phyloP scores from a whole-genome alignment of 1,284 basidiomycete genomes.

The Rugosomyces carneus region DNA sequence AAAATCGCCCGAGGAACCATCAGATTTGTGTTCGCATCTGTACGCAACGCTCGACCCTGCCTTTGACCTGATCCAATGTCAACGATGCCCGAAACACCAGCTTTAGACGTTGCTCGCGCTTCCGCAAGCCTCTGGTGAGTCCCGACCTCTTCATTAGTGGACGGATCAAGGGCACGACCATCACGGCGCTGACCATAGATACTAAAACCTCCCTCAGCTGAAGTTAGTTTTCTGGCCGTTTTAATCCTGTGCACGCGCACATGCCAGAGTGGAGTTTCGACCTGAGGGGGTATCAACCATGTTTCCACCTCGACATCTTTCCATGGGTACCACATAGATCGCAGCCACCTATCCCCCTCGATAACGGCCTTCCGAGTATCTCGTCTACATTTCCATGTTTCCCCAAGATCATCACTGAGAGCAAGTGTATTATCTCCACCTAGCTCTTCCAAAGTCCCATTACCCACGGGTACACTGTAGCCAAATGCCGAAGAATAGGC shows the following conservation, averaged over 20 bases:
- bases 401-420: conserved; percentile 60
- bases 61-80: conserved; percentile 35
- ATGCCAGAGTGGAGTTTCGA: conserved; percentile 58
- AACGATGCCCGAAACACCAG: conserved; percentile 58
- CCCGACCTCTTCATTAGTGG: conserved; percentile 38
- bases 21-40: conserved; percentile 70
- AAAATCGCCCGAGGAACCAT: conserved; percentile 64
- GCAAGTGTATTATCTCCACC: conserved; percentile 67
- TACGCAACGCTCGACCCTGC: conserved; percentile 44
- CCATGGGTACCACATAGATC: conserved; percentile 72
- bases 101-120: conserved; percentile 51
- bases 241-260: conserved; percentile 61
- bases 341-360: conserved; percentile 50
- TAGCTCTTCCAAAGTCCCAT: conserved; percentile 64
- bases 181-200: conserved; percentile 65
- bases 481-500: conserved; percentile 72
- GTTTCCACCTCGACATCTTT: conserved; percentile 69
- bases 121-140: conserved; percentile 37
- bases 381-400: conserved; percentile 66
- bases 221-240: conserved; percentile 42
- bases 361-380: conserved; percentile 59
- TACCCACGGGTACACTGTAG: conserved; percentile 67
- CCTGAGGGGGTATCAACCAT: conserved; percentile 62
- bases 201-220: conserved; percentile 69
- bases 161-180: conserved; percentile 52